Evolutionary conservation across 1,284 basidiomycete genomes (phyloP), one percentile per base, ranked within the genome.

Genomic region (Boletellus dicymbophilus): DNA sequence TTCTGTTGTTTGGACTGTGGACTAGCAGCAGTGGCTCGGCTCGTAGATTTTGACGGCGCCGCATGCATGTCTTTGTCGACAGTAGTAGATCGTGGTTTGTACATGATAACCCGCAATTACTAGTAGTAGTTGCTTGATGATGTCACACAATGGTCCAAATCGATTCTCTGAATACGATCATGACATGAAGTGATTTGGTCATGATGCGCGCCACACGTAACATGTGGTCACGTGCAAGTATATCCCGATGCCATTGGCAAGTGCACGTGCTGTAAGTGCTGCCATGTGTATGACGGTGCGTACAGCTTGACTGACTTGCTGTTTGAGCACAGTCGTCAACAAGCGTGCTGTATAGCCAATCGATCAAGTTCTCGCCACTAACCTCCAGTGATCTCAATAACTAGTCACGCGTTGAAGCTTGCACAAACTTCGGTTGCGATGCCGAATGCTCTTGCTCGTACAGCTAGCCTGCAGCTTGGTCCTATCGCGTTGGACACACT

Each of bases 401-500:
- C n/a, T n/a, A n/a, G n/a, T n/a, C n/a, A n/a, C n/a, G n/a, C n/a
- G n/a, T n/a, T n/a, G n/a, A n/a, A n/a, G n/a, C n/a, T n/a, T n/a
- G n/a, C n/a, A n/a, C n/a, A n/a, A n/a, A n/a, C n/a, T 46, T 21
- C 38, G 3, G 21, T 30, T 15, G 1, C 40, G 38, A 72, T 71
- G 70, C 36, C 65, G 16, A 86, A 81, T 62, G 60, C 78, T 10
- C 74, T 90, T 40, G 78, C 84, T 28, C 74, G 82, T 27, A 76
- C 83, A 49, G 78, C 81, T 31, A 79, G 85, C 36, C 67, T 89
- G 50, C 79, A 76, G 58, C 73, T 88, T 27, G 90, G 88, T 0
- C 90, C 90, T 5, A 71, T 93, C 48, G 73, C 93, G 37, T 67
- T 94, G 21, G 90, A 88, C 58, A 91, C 88, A 0, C 75, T 93